phyloP scores from a whole-genome alignment of 345 rosid genomes.

The Heritiera littoralis region DNA sequence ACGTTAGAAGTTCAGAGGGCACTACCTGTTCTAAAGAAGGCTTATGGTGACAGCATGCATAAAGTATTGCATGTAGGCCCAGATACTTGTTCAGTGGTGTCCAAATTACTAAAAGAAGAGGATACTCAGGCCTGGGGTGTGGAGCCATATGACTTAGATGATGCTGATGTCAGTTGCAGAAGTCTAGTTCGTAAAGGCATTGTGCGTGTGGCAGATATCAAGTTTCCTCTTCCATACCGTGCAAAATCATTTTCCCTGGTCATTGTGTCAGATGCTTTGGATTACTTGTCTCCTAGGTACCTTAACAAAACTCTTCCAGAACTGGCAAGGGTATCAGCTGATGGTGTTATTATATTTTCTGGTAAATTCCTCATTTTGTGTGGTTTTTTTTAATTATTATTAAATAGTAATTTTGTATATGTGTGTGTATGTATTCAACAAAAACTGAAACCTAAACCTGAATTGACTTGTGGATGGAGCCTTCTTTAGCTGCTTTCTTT shows the following conservation, averaged over 20 bases:
- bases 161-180: constrained; percentile 52
- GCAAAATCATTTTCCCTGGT: constrained; percentile 70
- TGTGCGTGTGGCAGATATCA: constrained; percentile 60
- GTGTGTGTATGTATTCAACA: background rate
- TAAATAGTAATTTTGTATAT: background rate
- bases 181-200: constrained; percentile 54
- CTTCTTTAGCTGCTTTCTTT: background rate
- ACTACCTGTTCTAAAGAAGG: constrained; percentile 58
- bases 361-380: constrained; percentile 39
- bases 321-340: constrained; percentile 61
- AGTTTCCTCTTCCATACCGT: constrained; percentile 63
- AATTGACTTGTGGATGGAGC: background rate
- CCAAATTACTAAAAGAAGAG: constrained; percentile 59
- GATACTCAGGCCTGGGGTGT: constrained; percentile 63
- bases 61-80: constrained; percentile 73
- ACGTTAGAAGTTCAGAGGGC: constrained; percentile 58
- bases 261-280: constrained; percentile 67
- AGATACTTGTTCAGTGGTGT: constrained; percentile 63
- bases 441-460: background rate
- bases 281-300: constrained; percentile 73
- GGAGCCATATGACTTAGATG: constrained; percentile 76
- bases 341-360: constrained; percentile 56
- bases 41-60: constrained; percentile 65
- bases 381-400: background rate
- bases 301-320: constrained; percentile 68